These are phyloP conservation scores for Phytophthora ohioensis DNA, from an alignment of 352 stramenopile genomes.

Conservation along the genomic window DNA sequence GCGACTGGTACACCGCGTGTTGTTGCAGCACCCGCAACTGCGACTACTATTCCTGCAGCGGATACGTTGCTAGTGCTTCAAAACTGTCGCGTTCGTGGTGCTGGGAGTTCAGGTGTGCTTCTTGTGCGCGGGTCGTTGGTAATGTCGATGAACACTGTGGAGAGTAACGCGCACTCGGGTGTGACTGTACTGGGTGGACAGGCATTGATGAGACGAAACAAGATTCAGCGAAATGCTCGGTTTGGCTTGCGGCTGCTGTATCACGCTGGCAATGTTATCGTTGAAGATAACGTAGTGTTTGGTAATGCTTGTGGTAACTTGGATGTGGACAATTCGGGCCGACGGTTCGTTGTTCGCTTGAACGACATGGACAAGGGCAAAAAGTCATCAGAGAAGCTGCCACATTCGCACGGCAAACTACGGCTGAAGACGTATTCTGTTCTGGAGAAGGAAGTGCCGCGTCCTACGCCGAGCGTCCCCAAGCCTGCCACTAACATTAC, in stretches of 20 bases:
- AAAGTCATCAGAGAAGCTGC: conserved; percentile 47
- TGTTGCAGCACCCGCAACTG: neutral
- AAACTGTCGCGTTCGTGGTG: conserved; percentile 65
- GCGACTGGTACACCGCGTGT: conserved; percentile 1
- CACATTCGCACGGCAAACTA: conserved; percentile 62
- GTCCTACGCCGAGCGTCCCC: neutral
- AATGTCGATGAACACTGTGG: conserved; percentile 65
- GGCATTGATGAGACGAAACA: conserved; percentile 69
- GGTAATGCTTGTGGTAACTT: conserved; percentile 77
- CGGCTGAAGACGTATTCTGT: conserved; percentile 53
- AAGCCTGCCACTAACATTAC: neutral
- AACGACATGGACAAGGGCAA: conserved; percentile 81
- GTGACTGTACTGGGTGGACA: conserved; percentile 66
- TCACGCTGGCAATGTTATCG: conserved; percentile 71
- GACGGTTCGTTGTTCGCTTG: conserved; percentile 80
- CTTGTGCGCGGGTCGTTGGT: conserved; percentile 63
- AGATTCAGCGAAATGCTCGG: conserved; percentile 67
- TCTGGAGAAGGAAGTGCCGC: conserved; percentile 37
- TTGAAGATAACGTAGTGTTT: conserved; percentile 78
- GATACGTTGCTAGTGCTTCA: conserved; percentile 60
- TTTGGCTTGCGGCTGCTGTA: conserved; percentile 82
- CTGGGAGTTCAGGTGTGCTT: conserved; percentile 70
- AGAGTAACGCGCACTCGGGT: conserved; percentile 64
- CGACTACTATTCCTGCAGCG: conserved; percentile 11
- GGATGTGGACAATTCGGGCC: conserved; percentile 77